Percentiles rank a stretch among this genome's conserved stretches.
Evolutionary conservation across 768 basidiomycete species (phyloP).

Genomic region (Lepiota brunneoincarnata): DNA sequence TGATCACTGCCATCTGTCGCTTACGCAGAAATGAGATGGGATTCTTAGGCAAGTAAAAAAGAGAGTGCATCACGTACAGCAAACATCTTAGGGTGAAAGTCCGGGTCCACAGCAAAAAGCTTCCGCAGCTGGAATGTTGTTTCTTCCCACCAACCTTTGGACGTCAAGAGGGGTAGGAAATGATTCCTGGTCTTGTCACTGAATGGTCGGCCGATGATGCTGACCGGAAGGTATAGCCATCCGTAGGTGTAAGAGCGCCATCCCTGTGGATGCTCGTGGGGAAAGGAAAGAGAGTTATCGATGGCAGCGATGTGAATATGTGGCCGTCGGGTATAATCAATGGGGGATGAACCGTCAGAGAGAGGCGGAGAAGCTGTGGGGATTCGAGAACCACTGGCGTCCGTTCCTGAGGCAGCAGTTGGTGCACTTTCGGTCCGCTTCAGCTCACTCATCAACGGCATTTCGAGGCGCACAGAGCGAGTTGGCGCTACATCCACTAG

Average conservation of each 20-base stretch:
- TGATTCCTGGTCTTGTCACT: constrained; percentile 78
- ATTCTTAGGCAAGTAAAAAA: not conserved
- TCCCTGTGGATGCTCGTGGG: constrained; percentile 84
- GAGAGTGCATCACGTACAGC: constrained; percentile 40
- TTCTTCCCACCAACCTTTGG: constrained; percentile 88
- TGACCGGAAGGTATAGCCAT: constrained; percentile 85
- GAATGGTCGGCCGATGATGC: constrained; percentile 82
- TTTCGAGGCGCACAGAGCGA: constrained; percentile 58
- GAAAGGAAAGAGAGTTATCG: constrained; percentile 90
- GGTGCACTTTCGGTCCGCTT: constrained; percentile 39
- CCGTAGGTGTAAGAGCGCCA: constrained; percentile 83
- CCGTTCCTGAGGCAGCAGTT: constrained; percentile 34
- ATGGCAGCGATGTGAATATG: constrained; percentile 93
- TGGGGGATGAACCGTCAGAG: constrained; percentile 31
- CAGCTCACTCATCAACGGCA: constrained; percentile 75
- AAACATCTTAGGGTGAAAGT: constrained; percentile 91
- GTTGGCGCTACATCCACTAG: constrained; percentile 79
- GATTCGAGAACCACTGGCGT: constrained; percentile 27
- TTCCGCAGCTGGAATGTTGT: constrained; percentile 76
- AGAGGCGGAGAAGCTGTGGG: constrained; percentile 27
- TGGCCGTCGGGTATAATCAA: constrained; percentile 59
- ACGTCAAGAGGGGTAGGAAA: constrained; percentile 79
- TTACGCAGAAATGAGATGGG: constrained; percentile 23
- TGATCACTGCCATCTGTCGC: constrained; percentile 90
- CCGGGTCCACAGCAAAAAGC: constrained; percentile 77